Evolutionary conservation across 2,329 filamentous ascomycete genomes (phyloP).

Genomic region (Daldinia sp.): DNA sequence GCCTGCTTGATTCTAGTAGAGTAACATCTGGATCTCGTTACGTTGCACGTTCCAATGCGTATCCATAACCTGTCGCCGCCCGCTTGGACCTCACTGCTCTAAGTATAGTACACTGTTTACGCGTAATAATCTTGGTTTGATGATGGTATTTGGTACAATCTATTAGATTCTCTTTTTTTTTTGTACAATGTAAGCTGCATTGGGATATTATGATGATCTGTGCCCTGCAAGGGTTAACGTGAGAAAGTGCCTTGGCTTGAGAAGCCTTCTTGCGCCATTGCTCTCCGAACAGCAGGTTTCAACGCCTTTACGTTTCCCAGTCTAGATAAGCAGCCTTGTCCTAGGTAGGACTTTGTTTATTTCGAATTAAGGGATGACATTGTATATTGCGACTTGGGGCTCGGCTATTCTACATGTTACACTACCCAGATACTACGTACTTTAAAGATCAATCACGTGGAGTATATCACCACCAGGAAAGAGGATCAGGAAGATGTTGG

Average conservation of each 20-base stretch:
- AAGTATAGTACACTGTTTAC: constrained; percentile 1
- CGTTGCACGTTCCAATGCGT: not conserved
- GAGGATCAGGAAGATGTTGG: constrained; percentile 7
- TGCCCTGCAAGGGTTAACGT: constrained; percentile 24
- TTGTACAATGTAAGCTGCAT: constrained; percentile 8
- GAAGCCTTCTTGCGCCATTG: constrained; percentile 8
- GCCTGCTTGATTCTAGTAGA: constrained; percentile 34
- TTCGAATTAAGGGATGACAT: constrained; percentile 10
- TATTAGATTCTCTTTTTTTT: constrained; percentile 16
- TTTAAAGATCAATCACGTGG: constrained; percentile 32
- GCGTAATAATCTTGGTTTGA: not conserved
- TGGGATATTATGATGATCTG: constrained; percentile 29
- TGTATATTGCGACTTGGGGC: constrained; percentile 1
- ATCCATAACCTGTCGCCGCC: not conserved
- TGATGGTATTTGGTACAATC: constrained; percentile 1
- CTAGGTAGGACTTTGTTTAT: constrained; percentile 12
- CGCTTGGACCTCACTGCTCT: not conserved
- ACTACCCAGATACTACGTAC: constrained; percentile 2
- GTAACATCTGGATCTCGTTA: constrained; percentile 27
- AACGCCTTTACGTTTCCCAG: not conserved
- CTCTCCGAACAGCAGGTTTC: constrained; percentile 29
- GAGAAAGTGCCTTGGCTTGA: constrained; percentile 18
- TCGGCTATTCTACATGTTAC: constrained; percentile 7
- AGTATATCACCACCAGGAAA: constrained; percentile 18
- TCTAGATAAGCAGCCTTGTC: constrained; percentile 16